Evolutionary conservation across 306 rosid species (phyloP).

Genomic region (Glycine latifolia): DNA sequence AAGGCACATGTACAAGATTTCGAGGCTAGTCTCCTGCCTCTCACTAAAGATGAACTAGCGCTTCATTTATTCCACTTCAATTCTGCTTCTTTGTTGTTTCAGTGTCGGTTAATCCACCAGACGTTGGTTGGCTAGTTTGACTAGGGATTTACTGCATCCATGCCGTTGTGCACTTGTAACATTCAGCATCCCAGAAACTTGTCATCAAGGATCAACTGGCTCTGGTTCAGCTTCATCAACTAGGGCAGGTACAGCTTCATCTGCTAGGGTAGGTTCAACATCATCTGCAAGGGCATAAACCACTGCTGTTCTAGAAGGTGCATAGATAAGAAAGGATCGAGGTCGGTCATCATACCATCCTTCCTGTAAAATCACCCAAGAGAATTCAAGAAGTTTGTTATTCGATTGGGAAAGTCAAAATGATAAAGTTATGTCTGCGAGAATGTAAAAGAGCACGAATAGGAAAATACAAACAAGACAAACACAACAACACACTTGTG

Average conservation of each 20-base stretch:
- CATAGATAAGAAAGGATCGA: constrained; percentile 74
- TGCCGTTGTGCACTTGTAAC: constrained; percentile 36
- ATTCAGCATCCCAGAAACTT: constrained; percentile 23
- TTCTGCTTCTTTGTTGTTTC: constrained; percentile 37
- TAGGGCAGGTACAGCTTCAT: constrained; percentile 35
- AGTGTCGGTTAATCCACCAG: constrained; percentile 27
- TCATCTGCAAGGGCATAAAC: constrained; percentile 70
- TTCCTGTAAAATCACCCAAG: constrained; percentile 61
- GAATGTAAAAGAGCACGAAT: constrained; percentile 7
- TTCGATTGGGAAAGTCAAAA: constrained; percentile 10
- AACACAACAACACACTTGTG: not conserved
- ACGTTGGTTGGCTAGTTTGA: constrained; percentile 40
- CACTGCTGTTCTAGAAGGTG: constrained; percentile 85
- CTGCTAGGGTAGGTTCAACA: constrained; percentile 16
- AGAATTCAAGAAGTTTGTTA: constrained; percentile 35
- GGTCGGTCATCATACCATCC: constrained; percentile 78
- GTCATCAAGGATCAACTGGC: constrained; percentile 51
- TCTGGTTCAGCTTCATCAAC: not conserved
- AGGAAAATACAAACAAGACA: constrained; percentile 34
- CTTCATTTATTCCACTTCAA: constrained; percentile 33
- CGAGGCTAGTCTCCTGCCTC: constrained; percentile 26
- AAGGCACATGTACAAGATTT: constrained; percentile 32
- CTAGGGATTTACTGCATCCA: constrained; percentile 41
- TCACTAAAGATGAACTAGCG: constrained; percentile 34
- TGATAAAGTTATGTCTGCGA: constrained; percentile 25